Evolutionary conservation across 495 filamentous ascomycete species (phyloP).

Genomic region (Chaetomium cochliodes): DNA sequence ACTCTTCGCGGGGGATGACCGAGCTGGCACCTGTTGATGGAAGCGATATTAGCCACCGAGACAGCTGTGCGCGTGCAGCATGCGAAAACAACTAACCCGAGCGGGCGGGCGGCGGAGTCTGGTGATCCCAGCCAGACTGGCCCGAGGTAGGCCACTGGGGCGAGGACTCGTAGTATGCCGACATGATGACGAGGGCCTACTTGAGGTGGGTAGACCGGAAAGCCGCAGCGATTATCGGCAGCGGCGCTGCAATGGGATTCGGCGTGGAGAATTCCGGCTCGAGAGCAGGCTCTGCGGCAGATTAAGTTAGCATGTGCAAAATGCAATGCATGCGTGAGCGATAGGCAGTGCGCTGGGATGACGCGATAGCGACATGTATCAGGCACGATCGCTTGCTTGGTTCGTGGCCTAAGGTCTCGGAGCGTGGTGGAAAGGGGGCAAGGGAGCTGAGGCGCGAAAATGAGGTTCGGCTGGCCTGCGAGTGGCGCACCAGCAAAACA

Average conservation of each 20-base stretch:
- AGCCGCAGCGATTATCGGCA: constrained; percentile 35
- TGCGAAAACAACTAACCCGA: constrained; percentile 60
- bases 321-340: constrained; percentile 11
- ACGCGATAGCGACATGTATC: constrained; percentile 28
- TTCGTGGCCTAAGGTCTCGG: constrained; percentile 13
- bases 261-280: constrained; percentile 23
- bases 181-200: constrained; percentile 55
- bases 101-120: constrained; percentile 79
- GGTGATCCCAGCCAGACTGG: constrained; percentile 69
- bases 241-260: constrained; percentile 8
- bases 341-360: constrained; percentile 7
- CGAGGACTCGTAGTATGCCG: constrained; percentile 82
- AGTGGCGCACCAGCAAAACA: constrained; percentile 28
- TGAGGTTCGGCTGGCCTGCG: constrained; percentile 10
- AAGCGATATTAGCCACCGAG: constrained; percentile 40
- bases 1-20: constrained; percentile 72
- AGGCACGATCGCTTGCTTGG: constrained; percentile 17
- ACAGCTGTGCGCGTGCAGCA: constrained; percentile 21
- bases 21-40: constrained; percentile 66
- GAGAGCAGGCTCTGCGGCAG: constrained; percentile 21
- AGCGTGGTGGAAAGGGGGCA: constrained; percentile 15
- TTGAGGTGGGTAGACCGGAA: constrained; percentile 34
- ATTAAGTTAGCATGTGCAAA: constrained; percentile 18
- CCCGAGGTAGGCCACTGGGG: constrained; percentile 65
- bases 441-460: constrained; percentile 20